These are phyloP conservation scores for Ashbya aceris DNA, from an alignment of 1,139 yeast genomes.

Conservation along the genomic window DNA sequence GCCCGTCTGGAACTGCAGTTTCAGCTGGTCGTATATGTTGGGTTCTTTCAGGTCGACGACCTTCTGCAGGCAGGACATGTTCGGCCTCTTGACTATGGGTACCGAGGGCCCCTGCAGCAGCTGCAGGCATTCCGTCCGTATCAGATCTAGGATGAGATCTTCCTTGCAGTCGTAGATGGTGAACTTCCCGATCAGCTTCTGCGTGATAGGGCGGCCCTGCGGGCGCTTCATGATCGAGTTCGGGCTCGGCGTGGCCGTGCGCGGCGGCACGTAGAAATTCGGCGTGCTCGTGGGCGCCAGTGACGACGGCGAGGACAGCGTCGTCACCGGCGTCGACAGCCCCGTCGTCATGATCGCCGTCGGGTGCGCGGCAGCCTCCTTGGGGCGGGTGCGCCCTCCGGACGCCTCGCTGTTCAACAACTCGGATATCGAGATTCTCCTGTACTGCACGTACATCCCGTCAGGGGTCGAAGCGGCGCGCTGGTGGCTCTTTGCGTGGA, in stretches of 20 bases:
- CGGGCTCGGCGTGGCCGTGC: conserved; percentile 3
- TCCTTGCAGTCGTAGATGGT: conserved; percentile 7
- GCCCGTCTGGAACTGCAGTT: conserved; percentile 16
- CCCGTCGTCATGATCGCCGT: neutral
- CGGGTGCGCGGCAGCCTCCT: neutral
- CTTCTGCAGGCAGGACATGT: conserved; percentile 5
- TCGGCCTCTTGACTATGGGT: conserved; percentile 4
- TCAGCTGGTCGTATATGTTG: conserved; percentile 18
- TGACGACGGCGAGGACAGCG: neutral
- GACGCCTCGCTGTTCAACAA: conserved; percentile 1
- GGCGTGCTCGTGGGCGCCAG: neutral
- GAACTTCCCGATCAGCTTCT: conserved; percentile 7
- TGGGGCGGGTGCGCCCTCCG: neutral
- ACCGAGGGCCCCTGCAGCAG: conserved; percentile 4
- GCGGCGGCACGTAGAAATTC: neutral
- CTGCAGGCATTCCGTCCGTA: conserved; percentile 6
- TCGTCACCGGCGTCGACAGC: conserved; percentile 2
- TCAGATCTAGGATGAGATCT: conserved; percentile 7
- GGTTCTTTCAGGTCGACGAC: conserved; percentile 5
- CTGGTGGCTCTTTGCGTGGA: neutral
- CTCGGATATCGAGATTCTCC: conserved; percentile 4
- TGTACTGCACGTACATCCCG: conserved; percentile 1
- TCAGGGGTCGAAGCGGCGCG: neutral
- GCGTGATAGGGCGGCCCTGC: conserved; percentile 8
- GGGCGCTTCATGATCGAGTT: conserved; percentile 3